Conservation (phyloP, 1,284 basidiomycete genomes). For the Butyriboletus appendiculatus region DNA sequence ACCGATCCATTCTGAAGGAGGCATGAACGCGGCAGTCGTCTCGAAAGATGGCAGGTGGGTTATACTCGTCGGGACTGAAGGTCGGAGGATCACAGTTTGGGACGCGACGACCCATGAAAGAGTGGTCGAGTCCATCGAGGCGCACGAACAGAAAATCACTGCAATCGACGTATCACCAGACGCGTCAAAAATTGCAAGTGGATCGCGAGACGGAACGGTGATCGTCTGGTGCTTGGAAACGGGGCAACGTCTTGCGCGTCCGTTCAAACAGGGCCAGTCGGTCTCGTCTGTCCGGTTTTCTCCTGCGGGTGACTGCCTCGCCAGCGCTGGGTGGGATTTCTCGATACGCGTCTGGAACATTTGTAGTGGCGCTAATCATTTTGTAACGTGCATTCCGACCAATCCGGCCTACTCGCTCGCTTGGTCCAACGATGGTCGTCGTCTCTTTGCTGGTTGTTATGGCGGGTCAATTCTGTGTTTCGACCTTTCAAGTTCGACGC, state of each 20-base stretch:
- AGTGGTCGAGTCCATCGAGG: constrained; percentile 9
- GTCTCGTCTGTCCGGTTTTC: constrained; percentile 21
- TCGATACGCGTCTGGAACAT: constrained; percentile 13
- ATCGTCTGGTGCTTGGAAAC: constrained; percentile 24
- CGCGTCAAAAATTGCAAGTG: constrained; percentile 20
- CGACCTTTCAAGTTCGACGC: constrained; percentile 2
- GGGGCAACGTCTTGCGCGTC: constrained; percentile 9
- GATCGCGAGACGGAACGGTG: constrained; percentile 22
- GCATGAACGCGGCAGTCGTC: not conserved
- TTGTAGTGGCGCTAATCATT: not conserved
- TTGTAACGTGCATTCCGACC: not conserved
- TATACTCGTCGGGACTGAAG: not conserved
- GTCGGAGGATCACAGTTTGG: constrained; percentile 14
- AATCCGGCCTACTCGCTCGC: constrained; percentile 14
- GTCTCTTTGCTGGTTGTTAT: constrained; percentile 17
- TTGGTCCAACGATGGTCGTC: constrained; percentile 22
- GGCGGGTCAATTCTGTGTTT: constrained; percentile 17
- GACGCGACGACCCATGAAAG: constrained; percentile 3
- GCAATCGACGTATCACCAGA: constrained; percentile 23
- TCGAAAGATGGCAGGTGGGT: constrained; percentile 25
- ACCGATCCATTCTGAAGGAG: not conserved
- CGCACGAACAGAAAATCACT: constrained; percentile 18
- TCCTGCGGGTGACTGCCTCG: constrained; percentile 18
- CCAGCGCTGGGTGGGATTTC: constrained; percentile 10
- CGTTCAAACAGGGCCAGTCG: constrained; percentile 11